Base-by-base conservation (phyloP, 768 basidiomycete genomes). In the Kwoniella europaea region DNA sequence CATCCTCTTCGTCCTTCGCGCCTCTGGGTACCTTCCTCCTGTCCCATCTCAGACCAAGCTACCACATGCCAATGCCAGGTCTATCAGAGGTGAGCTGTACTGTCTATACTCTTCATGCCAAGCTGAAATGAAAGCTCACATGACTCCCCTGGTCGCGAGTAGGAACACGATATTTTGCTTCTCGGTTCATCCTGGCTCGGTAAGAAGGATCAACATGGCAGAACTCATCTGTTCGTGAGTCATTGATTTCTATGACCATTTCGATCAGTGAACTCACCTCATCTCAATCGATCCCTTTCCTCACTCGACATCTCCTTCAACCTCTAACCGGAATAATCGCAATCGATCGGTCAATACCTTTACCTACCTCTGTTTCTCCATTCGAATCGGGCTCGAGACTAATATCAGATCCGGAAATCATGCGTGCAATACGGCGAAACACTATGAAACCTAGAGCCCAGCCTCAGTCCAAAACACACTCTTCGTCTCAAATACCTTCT, bases 161-260 rank as follows among this genome's bases (percentile, higher is more conserved):
- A 75, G 74, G 69, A 67, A 63, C 53, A 65, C 44, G 74, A 76
- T 53, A 44, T 52, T 20, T 44, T 71, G n/a, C 67, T 79, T 9
- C 52, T 72, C 5, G 13, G 35, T 18, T 20, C 68, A 13, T 67
- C 76, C 29, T 79, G 78, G 78, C 63, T 57, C 20, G 46, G 42
- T n/a, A 72, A 67, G 59, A 52, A 35, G 15, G 71, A 72, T 44
- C 52, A 56, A 24, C 22, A 68, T 63, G 69, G 58, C 16, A 52
- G 55, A 16, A 43, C 53, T 10, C 63, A 57, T 57, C 54, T 75
- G 6, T 63, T 71, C 24, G 73, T 70, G 41, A 43, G 65, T 67
- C 16, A 29, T 35, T 16, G 29, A 53, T 43, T 29, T 16, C 20
- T 1, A 18, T 64, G 27, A 24, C 42, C 43, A 20, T 10, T 55